Base-by-base conservation (phyloP, 257 asterid species). In the Solanum paucissectum region DNA sequence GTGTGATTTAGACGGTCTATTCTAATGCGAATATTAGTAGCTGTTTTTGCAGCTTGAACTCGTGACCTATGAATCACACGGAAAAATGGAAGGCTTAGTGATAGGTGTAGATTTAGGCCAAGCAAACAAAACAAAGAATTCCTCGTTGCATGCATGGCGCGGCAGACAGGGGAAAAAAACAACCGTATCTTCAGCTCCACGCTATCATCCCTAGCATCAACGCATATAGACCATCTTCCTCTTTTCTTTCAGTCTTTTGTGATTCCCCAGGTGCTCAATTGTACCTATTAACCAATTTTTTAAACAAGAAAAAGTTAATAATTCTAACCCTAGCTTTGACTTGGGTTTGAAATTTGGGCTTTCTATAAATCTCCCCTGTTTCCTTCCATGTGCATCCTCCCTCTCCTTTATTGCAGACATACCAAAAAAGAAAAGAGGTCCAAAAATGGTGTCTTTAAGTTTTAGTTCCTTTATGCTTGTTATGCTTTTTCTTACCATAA, bases 101-200 rank as follows among this genome's bases (percentile, higher is more conserved):
- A 79, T 42, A 25, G 84, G 64, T 13, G 25, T 40, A 25, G 2
- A 77, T 27, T 27, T 79, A 8, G 18, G 85, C 27, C 85, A 27
- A 81, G 25, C 87, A 89, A 86, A 84, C 68, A 88, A 89, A 86
- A 83, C 68, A 83, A 85, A 91, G 34, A 83, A 83, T 69, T 79
- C 88, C 90, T 91, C 89, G 88, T 89, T 92, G 94, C 98, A 90
- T 94, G 95, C 96, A 94, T 92, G 98, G 94, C 92, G 91, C 93
- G 90, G 91, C 91, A 91, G 93, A 93, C 95, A 91, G 49, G 92
- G 92, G 85, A 83, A 90, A 88, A 42, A 37, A 91, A 89, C 93
- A 91, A 83, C 87, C 86, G 74, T 86, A 86, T 86, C 88, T 89
- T 89, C 76, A 68, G 49, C 75, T 87, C 89, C 90, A 92, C 92